These are phyloP conservation scores for Phytophthora idaei DNA, from an alignment of 352 stramenopile species.

Conservation along the genomic window DNA sequence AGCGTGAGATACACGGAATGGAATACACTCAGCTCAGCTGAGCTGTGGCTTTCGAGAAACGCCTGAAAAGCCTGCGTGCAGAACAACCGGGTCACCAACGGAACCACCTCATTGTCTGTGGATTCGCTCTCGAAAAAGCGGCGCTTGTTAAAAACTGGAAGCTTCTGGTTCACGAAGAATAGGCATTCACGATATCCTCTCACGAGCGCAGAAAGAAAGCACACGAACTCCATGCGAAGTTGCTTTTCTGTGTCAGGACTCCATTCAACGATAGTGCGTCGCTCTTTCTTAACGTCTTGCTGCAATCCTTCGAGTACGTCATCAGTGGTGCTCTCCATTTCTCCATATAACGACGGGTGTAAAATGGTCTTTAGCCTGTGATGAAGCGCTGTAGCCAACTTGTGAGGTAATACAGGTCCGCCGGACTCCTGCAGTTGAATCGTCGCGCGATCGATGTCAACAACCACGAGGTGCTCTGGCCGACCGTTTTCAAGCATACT, in stretches of 20 bases:
- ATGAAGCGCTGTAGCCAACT: slow-evolving; percentile 53
- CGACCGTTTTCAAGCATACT: slow-evolving; percentile 68
- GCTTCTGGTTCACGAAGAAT: slow-evolving; percentile 87
- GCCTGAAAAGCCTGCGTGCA: slow-evolving; percentile 79
- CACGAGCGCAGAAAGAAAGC: slow-evolving; percentile 68
- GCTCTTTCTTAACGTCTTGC: slow-evolving; percentile 15
- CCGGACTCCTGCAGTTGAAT: slow-evolving; percentile 63
- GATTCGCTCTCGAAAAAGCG: slow-evolving; percentile 72
- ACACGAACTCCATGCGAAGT: slow-evolving; percentile 78
- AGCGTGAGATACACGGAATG: slow-evolving; percentile 77
- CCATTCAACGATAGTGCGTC: slow-evolving; percentile 29
- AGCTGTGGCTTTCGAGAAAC: slow-evolving; percentile 83
- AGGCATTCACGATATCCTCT: slow-evolving; percentile 86
- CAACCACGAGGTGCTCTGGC: slow-evolving; percentile 83
- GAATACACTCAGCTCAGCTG: slow-evolving; percentile 73
- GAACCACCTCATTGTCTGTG: slow-evolving; percentile 61
- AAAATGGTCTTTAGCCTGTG: slow-evolving; percentile 62
- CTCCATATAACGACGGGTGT: slow-evolving; percentile 42
- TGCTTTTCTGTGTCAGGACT: slow-evolving; percentile 52
- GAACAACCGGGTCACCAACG: slow-evolving; percentile 73
- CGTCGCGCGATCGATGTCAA: slow-evolving; percentile 76
- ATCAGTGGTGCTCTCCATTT: slow-evolving; percentile 7
- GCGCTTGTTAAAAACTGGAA: slow-evolving; percentile 89
- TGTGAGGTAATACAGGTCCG: slow-evolving; percentile 61
- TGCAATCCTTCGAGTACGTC: slow-evolving; percentile 8